Evolutionary conservation across 176 grass and related monocot species (phyloP).

Genomic region (Stipa capillata): DNA sequence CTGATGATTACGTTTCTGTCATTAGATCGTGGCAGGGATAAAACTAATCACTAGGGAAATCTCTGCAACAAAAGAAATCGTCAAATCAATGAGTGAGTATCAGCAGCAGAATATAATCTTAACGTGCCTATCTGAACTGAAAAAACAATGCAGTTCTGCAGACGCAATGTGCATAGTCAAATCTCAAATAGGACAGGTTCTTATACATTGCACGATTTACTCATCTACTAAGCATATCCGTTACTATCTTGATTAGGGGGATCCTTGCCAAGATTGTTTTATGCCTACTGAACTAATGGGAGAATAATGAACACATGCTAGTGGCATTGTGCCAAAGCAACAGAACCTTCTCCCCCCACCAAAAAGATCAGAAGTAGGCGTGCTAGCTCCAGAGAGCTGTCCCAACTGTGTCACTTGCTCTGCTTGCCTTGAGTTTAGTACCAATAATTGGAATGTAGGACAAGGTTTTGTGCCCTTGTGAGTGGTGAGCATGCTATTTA

Average conservation of each 20-base stretch:
- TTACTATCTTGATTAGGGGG: background rate
- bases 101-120: background rate
- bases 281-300: background rate
- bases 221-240: background rate
- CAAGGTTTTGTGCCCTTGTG: slow-evolving; percentile 22
- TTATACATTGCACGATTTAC: background rate
- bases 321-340: background rate
- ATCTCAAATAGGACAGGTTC: background rate
- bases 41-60: background rate
- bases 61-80: background rate
- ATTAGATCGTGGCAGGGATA: background rate
- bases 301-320: background rate
- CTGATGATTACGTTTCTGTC: background rate
- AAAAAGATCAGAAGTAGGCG: background rate
- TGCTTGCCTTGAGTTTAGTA: background rate
- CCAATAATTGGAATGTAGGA: slow-evolving; percentile 16
- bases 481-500: slow-evolving; percentile 5
- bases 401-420: background rate
- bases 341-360: slow-evolving; percentile 13
- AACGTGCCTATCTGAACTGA: background rate
- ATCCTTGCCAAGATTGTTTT: background rate
- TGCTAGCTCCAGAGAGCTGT: slow-evolving; percentile 1
- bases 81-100: background rate
- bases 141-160: background rate
- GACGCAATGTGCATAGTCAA: background rate